A percentile compares a stretch with the other conserved stretches of the same genome.
These are phyloP conservation scores for Epichloe hybrida DNA, from an alignment of 2,329 filamentous ascomycete genomes.

Conservation along the genomic window DNA sequence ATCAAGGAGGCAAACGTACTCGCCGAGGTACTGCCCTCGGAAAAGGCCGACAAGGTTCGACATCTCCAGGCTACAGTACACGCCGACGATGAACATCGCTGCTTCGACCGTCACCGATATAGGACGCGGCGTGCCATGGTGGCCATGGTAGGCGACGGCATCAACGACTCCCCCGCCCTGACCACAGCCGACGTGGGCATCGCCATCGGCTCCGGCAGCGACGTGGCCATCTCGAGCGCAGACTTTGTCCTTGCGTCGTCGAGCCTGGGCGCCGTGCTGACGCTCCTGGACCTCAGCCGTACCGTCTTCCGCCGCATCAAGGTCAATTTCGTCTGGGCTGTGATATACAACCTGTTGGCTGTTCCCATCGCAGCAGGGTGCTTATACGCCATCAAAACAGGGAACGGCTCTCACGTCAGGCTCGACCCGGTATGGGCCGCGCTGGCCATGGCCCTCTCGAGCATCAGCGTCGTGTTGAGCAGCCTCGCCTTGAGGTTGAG, in stretches of 20 bases:
- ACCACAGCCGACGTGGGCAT: constrained; percentile 71
- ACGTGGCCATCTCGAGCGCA: constrained; percentile 70
- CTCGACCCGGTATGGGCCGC: constrained; percentile 77
- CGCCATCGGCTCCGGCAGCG: constrained; percentile 70
- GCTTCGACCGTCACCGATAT: constrained; percentile 10
- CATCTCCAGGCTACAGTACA: constrained; percentile 43
- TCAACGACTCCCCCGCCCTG: constrained; percentile 78
- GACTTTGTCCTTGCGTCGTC: constrained; percentile 72
- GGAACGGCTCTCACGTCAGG: constrained; percentile 39
- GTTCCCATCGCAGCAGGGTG: constrained; percentile 73
- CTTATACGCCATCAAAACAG: constrained; percentile 45
- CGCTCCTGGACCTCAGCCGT: constrained; percentile 56
- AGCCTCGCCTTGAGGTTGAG: constrained; percentile 55
- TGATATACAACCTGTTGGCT: constrained; percentile 66
- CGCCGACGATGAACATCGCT: constrained; percentile 13
- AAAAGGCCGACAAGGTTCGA: constrained; percentile 63
- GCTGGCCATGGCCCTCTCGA: constrained; percentile 85
- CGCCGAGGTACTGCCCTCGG: constrained; percentile 70
- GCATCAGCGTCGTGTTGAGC: constrained; percentile 75
- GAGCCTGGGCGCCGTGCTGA: constrained; percentile 55
- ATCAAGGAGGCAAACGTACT: constrained; percentile 65
- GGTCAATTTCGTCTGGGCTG: constrained; percentile 77
- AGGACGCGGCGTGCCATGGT: constrained; percentile 36
- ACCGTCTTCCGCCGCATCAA: constrained; percentile 66
- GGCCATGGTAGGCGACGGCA: constrained; percentile 80